Conservation (phyloP, 176 grass and related monocot species). For the Chrysopogon serrulatus region DNA sequence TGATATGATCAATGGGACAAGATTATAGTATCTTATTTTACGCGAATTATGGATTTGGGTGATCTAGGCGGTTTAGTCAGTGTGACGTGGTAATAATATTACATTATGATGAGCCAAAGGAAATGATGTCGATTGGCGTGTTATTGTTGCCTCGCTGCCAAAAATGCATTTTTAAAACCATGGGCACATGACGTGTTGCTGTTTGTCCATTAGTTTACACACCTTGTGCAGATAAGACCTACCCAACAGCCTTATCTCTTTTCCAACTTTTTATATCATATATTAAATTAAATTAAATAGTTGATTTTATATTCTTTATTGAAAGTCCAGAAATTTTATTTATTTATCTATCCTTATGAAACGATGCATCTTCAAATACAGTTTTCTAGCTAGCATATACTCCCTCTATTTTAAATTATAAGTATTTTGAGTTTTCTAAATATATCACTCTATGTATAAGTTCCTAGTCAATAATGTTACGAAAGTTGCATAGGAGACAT, state of each 20-base stretch:
- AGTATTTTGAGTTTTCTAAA: no score
- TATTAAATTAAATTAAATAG: not conserved
- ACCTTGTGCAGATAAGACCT: not conserved
- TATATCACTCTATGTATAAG: no score
- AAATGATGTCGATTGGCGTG: slow-evolving; percentile 18
- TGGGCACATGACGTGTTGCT: not conserved
- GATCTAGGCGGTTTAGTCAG: slow-evolving; percentile 3
- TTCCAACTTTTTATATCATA: not conserved
- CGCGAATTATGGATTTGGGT: slow-evolving; percentile 12
- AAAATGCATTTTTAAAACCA: not conserved
- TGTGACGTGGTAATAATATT: slow-evolving; percentile 4
- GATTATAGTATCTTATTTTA: slow-evolving; percentile 18
- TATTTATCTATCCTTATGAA: not conserved
- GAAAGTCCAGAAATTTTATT: not conserved
- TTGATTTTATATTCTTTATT: not conserved
- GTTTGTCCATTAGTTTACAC: slow-evolving; percentile 13
- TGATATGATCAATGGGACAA: slow-evolving; percentile 27
- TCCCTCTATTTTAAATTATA: no score
- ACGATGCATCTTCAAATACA: not conserved
- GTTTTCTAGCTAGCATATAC: no score
- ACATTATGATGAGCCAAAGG: not conserved
- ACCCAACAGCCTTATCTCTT: not conserved
- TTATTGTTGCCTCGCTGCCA: not conserved
- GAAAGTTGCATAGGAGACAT: no score
- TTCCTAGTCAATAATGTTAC: no score